phyloP scores from a whole-genome alignment of 2,329 filamentous ascomycete species.

The Teratosphaeria pseudoeucalypti region DNA sequence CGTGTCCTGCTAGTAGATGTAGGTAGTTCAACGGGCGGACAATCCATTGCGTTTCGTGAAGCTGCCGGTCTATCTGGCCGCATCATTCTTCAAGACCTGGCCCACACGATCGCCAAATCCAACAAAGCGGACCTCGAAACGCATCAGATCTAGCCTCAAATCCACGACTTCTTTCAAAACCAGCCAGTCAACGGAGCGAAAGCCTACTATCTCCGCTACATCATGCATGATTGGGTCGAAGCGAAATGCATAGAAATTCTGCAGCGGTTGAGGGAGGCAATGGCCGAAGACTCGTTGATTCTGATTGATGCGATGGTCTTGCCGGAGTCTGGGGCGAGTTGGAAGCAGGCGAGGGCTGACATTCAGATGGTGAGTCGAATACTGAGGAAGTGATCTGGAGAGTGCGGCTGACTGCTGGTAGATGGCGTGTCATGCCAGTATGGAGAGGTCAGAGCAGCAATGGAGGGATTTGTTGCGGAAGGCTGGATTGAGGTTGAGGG shows the following conservation, averaged over 20 bases:
- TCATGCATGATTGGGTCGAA: constrained; percentile 18
- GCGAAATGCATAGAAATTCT: constrained; percentile 11
- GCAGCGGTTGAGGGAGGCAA: constrained; percentile 3
- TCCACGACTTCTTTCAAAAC: constrained; percentile 11
- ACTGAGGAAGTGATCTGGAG: background rate
- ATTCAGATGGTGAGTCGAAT: constrained; percentile 4
- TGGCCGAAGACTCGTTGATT: constrained; percentile 8
- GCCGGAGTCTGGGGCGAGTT: background rate
- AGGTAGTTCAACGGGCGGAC: constrained; percentile 6
- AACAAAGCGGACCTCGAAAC: background rate
- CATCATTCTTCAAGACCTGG: constrained; percentile 10
- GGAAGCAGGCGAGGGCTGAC: constrained; percentile 4
- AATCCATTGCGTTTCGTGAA: constrained; percentile 5
- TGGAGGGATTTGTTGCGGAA: constrained; percentile 5
- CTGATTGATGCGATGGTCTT: constrained; percentile 9
- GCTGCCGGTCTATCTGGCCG: constrained; percentile 4
- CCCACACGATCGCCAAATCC: background rate
- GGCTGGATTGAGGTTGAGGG: constrained; percentile 4
- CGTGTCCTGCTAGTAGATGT: constrained; percentile 10
- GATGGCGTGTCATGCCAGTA: constrained; percentile 5
- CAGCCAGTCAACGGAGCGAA: constrained; percentile 17
- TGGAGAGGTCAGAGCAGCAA: constrained; percentile 5
- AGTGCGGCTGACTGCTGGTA: background rate
- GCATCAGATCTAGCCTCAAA: constrained; percentile 3
- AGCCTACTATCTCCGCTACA: constrained; percentile 17